These are phyloP conservation scores for Venturia effusa DNA, from an alignment of 2,329 filamentous ascomycete genomes.

Conservation along the genomic window DNA sequence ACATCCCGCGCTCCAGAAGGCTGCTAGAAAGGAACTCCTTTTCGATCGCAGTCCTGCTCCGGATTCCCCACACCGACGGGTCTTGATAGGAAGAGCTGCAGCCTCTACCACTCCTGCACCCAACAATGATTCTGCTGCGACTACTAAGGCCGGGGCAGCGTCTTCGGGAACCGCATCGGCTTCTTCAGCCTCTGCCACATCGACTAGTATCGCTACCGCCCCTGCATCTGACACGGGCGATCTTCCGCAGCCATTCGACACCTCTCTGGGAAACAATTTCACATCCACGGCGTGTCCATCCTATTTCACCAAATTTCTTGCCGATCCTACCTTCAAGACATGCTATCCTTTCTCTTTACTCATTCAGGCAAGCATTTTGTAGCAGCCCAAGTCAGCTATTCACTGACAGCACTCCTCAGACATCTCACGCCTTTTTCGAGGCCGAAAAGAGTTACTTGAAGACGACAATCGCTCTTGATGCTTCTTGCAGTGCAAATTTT, in stretches of 20 bases:
- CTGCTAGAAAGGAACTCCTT: background rate
- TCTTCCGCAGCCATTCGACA: slow-evolving; percentile 36
- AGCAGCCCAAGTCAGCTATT: background rate
- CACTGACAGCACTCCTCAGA: slow-evolving; percentile 37
- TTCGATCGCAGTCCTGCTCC: slow-evolving; percentile 6
- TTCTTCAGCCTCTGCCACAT: background rate
- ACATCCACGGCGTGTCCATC: slow-evolving; percentile 44
- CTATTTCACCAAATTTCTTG: slow-evolving; percentile 60
- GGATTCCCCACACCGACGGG: background rate
- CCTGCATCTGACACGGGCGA: background rate
- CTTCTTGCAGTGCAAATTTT: slow-evolving; percentile 60
- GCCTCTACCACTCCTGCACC: background rate
- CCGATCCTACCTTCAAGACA: slow-evolving; percentile 52
- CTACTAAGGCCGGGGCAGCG: background rate
- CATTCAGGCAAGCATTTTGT: slow-evolving; percentile 49
- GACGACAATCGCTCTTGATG: slow-evolving; percentile 69
- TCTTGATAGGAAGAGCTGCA: slow-evolving; percentile 5
- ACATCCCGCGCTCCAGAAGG: slow-evolving; percentile 6
- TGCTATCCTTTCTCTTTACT: slow-evolving; percentile 82
- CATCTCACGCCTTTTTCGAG: slow-evolving; percentile 75
- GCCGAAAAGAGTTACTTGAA: slow-evolving; percentile 58
- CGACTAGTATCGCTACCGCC: slow-evolving; percentile 2
- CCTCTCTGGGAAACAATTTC: slow-evolving; percentile 41
- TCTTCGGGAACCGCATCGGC: background rate
- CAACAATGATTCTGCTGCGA: background rate